Evolutionary conservation across 306 rosid species (phyloP).

Genomic region (Castanospermum australe): DNA sequence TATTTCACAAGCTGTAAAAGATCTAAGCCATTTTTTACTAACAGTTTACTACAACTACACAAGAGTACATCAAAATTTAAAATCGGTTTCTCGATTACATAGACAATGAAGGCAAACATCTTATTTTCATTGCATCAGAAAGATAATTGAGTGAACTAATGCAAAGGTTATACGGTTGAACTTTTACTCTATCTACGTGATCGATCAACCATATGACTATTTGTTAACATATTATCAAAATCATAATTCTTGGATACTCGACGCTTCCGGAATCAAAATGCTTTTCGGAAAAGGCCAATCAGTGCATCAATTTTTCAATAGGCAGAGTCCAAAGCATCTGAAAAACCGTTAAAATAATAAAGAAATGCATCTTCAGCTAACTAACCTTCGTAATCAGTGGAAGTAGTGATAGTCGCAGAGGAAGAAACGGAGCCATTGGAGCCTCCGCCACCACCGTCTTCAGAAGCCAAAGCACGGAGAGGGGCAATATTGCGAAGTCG

Average conservation of each 20-base stretch:
- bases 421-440: constrained; percentile 49
- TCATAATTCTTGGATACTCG: neutral
- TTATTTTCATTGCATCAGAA: neutral
- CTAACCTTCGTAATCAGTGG: constrained; percentile 65
- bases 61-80: neutral
- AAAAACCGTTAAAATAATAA: neutral
- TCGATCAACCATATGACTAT: neutral
- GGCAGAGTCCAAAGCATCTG: neutral
- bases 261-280: neutral
- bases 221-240: neutral
- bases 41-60: neutral
- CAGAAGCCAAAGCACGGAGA: constrained; percentile 42
- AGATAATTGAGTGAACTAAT: neutral
- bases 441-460: constrained; percentile 44
- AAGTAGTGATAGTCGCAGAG: constrained; percentile 35
- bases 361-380: constrained; percentile 2
- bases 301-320: neutral
- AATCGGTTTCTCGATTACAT: neutral
- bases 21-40: neutral
- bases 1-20: neutral
- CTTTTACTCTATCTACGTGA: neutral
- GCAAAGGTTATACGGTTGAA: neutral
- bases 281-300: neutral
- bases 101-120: neutral
- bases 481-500: constrained; percentile 54